Evolutionary conservation across 805 yeast genomes (phyloP).

Genomic region (Clavispora phyllophila): DNA sequence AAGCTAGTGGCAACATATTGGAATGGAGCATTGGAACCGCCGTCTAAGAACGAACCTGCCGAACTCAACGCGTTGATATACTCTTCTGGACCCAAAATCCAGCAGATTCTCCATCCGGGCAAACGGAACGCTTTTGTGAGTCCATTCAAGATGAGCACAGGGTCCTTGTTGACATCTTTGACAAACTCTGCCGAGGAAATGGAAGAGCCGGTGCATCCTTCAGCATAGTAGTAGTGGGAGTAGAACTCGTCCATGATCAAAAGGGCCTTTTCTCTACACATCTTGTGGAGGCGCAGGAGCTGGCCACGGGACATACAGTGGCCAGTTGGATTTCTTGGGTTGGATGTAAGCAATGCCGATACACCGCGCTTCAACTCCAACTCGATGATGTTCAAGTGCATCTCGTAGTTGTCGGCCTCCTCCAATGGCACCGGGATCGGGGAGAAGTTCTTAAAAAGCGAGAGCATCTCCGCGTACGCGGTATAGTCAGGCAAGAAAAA

Average conservation of each 20-base stretch:
- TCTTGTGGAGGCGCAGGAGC: slow-evolving; percentile 43
- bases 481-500: slow-evolving; percentile 61
- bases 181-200: slow-evolving; percentile 47
- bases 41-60: slow-evolving; percentile 57
- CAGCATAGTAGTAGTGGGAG: slow-evolving; percentile 53
- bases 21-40: slow-evolving; percentile 59
- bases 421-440: slow-evolving; percentile 60
- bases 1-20: slow-evolving; percentile 56
- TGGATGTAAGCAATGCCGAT: slow-evolving; percentile 52
- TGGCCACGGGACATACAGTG: slow-evolving; percentile 45
- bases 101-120: slow-evolving; percentile 63
- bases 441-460: slow-evolving; percentile 56
- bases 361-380: slow-evolving; percentile 54
- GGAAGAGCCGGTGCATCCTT: slow-evolving; percentile 48
- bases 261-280: slow-evolving; percentile 50
- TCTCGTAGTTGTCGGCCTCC: slow-evolving; percentile 52
- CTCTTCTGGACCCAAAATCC: slow-evolving; percentile 61
- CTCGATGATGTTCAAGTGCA: slow-evolving; percentile 48
- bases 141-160: slow-evolving; percentile 56
- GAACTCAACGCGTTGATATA: slow-evolving; percentile 51
- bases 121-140: slow-evolving; percentile 56
- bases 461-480: slow-evolving; percentile 62
- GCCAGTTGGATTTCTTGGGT: slow-evolving; percentile 63
- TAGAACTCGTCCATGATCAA: slow-evolving; percentile 63
- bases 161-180: slow-evolving; percentile 52